Evolutionary conservation across 768 basidiomycete genomes (phyloP).

Genomic region (Termitomyces bulborhizus): DNA sequence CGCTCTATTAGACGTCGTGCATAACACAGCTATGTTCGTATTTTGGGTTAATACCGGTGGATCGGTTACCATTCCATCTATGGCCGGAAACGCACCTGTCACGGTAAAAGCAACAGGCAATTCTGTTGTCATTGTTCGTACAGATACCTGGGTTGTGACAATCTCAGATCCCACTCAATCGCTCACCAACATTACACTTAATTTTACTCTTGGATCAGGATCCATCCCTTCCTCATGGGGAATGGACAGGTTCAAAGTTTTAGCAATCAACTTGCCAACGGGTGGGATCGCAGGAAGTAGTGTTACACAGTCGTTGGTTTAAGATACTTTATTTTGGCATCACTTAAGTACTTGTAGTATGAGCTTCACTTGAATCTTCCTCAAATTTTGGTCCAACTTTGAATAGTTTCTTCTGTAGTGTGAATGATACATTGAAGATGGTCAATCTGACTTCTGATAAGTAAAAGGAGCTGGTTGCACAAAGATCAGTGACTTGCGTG

Average conservation of each 20-base stretch:
- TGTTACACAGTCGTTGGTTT: conserved; percentile 15
- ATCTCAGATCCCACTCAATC: conserved; percentile 68
- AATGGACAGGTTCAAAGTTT: conserved; percentile 20
- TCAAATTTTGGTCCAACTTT: too few relatives aligned
- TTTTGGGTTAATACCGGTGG: conserved; percentile 53
- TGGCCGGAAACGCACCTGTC: conserved; percentile 18
- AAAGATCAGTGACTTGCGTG: too few relatives aligned
- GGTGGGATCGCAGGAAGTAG: conserved; percentile 21
- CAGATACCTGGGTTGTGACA: conserved; percentile 38
- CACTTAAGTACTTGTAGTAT: too few relatives aligned
- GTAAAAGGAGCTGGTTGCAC: too few relatives aligned
- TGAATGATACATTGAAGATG: too few relatives aligned
- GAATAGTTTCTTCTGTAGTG: too few relatives aligned
- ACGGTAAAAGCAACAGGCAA: conserved; percentile 34
- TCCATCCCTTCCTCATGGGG: conserved; percentile 9
- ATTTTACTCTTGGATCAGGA: conserved; percentile 17
- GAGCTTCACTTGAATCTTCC: too few relatives aligned
- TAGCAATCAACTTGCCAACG: conserved; percentile 17
- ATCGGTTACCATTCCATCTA: conserved; percentile 28
- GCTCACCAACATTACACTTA: conserved; percentile 26
- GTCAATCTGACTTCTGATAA: too few relatives aligned
- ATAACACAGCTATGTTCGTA: conserved; percentile 39
- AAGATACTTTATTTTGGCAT: not conserved
- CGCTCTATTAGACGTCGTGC: conserved; percentile 39
- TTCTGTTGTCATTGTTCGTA: conserved; percentile 38